phyloP scores from a whole-genome alignment of 2,329 filamentous ascomycete genomes.

The Gnomoniopsis sp. region DNA sequence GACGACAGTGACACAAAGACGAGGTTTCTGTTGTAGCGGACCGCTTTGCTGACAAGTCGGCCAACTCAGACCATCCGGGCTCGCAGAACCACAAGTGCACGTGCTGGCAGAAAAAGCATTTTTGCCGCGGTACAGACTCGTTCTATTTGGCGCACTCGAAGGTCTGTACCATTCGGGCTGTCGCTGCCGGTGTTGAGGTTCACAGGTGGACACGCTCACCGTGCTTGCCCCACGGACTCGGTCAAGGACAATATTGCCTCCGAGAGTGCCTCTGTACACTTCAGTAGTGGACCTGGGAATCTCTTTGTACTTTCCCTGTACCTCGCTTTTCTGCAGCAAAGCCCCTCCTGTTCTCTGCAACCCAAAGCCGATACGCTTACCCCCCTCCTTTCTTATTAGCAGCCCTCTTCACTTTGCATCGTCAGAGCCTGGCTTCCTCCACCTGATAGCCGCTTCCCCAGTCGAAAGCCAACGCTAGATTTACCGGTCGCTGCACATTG shows the following conservation, averaged over 20 bases:
- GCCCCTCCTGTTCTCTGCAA: slow-evolving; percentile 1
- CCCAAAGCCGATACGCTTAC: slow-evolving; percentile 4
- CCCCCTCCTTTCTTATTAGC: slow-evolving; percentile 2
- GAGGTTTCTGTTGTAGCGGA: neutral
- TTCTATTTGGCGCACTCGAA: neutral
- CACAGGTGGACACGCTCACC: slow-evolving; percentile 5
- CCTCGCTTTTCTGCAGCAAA: slow-evolving; percentile 10
- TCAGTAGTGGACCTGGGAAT: slow-evolving; percentile 6
- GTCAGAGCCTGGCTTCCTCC: neutral
- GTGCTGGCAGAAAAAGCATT: neutral
- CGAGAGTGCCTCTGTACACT: neutral
- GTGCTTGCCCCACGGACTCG: slow-evolving; percentile 12
- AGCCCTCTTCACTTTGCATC: neutral
- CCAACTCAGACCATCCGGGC: neutral
- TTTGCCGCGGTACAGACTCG: neutral
- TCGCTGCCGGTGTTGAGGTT: neutral
- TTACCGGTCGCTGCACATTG: slow-evolving; percentile 3
- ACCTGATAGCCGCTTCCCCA: neutral
- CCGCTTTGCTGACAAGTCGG: neutral
- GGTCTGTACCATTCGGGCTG: neutral
- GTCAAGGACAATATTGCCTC: slow-evolving; percentile 4
- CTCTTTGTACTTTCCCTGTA: slow-evolving; percentile 13
- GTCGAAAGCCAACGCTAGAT: slow-evolving; percentile 4
- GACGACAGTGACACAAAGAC: no score
- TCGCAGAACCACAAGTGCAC: neutral